Evolutionary conservation across 352 stramenopile genomes (phyloP).

Genomic region (Saprolegnia diclina): DNA sequence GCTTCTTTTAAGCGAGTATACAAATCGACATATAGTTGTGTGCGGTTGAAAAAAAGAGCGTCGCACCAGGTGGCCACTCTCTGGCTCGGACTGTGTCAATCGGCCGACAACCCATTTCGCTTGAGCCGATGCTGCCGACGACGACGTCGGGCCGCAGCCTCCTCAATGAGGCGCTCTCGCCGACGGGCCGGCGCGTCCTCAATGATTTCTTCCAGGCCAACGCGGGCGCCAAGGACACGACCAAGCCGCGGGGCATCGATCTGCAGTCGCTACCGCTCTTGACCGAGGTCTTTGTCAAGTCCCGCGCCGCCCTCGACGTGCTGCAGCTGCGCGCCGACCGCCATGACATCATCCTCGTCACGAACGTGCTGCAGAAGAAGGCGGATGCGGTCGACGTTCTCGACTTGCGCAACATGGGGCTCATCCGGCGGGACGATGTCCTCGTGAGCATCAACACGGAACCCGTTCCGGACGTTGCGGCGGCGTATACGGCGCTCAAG

Average conservation of each 20-base stretch:
- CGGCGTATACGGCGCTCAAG: slow-evolving; percentile 35
- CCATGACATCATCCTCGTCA: slow-evolving; percentile 14
- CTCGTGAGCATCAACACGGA: slow-evolving; percentile 54
- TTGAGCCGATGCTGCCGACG: background rate
- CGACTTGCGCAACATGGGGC: slow-evolving; percentile 24
- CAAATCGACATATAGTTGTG: too few relatives aligned
- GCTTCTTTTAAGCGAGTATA: too few relatives aligned
- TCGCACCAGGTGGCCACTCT: background rate
- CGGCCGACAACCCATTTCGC: background rate
- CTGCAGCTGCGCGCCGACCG: slow-evolving; percentile 6
- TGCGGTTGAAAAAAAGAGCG: background rate
- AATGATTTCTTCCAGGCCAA: slow-evolving; percentile 41
- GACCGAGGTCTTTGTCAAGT: slow-evolving; percentile 15
- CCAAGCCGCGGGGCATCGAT: background rate
- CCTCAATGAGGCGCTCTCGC: slow-evolving; percentile 55
- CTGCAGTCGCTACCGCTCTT: slow-evolving; percentile 17
- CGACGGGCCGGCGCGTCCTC: slow-evolving; percentile 42
- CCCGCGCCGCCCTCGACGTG: background rate
- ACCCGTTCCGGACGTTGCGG: slow-evolving; percentile 42
- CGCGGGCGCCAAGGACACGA: slow-evolving; percentile 6
- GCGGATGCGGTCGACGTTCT: background rate
- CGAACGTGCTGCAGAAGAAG: slow-evolving; percentile 20
- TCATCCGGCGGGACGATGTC: slow-evolving; percentile 49
- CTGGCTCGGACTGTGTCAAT: slow-evolving; percentile 2
- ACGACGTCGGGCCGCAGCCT: slow-evolving; percentile 35